Evolutionary conservation across 23 red algal genomes (phyloP), one percentile per base, ranked within the genome.

Genomic region (Gracilariopsis chorda): DNA sequence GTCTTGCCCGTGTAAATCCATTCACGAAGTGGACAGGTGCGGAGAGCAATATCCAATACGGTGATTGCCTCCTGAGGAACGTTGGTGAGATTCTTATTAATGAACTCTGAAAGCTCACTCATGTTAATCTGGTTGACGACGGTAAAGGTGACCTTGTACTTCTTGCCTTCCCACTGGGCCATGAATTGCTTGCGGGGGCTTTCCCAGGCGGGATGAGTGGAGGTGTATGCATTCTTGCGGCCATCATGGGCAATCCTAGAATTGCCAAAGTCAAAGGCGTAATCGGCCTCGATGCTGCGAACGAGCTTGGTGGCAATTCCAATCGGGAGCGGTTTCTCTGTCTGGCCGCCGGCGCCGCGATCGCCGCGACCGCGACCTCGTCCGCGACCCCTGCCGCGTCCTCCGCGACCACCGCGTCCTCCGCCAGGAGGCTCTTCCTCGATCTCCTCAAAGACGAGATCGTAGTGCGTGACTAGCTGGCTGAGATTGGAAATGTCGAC

Each of bases 181-280:
- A 46, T 33, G 61, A 94, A 67, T 16, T 69, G 36, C 57, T 65
- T 86, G 2, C 55, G 79, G 30, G 40, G 32, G 39, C 32, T 2
- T 10, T 90, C 51, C 67, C 68, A 86, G 81, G 29, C 62, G 29
- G 80, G 80, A 20, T 80, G 30, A 47, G 64, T 51, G n/a, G 41
- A 48, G 20, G 77, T 61, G 67, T 86, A 94, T 29, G 82, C 91
- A 70, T 94, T 94, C 53, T 94, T 94, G 17, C 79, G 46, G 12
- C 91, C 91, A 67, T 94, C 91, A 55, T 94, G 75, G 4, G 91
- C 91, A 67, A 94, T 84, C 82, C 79, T 71, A 16, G 53, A 59
- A n/a, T 63, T 77, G 49, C 57, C 47, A 2, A 70, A 85, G 8
- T 61, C 71, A 35, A 70, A 47, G 7, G 55, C 60, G 17, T 78